Evolutionary conservation across 495 filamentous ascomycete genomes (phyloP), one percentile per base, ranked within the genome.

Genomic region (Neurospora sp.): DNA sequence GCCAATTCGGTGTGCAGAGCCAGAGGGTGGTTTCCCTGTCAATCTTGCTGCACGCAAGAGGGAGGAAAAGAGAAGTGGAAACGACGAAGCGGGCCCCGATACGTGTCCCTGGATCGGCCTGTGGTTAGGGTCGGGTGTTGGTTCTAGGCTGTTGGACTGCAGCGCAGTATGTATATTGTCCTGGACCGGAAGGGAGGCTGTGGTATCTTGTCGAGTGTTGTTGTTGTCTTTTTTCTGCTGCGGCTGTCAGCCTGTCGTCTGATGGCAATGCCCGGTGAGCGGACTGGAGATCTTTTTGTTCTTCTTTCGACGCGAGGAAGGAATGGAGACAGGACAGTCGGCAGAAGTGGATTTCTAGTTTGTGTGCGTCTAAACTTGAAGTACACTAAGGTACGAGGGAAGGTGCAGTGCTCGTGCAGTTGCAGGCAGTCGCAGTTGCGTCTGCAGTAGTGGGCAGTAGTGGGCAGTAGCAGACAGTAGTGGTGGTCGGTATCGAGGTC

Each of bases 321-420:
- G 53, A 61, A 59, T 31, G 48, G 48, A 59, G 20, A 48, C 48
- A 59, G 48, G 48, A 31, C 48, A 59, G 48, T 59, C 48, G 22
- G 20, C 22, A 59, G 20, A 53, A 59, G 48, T 59, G 22, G 53
- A 61, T 61, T 59, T 31, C 48, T 59, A 31, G 22, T 27, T 31
- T 31, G 22, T 31, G 27, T 61, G 5, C 53, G 27, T 61, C 53
- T 61, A 31, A 31, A 31, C 53, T 22, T 61, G 27, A 66, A 37
- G 53, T 66, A 66, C 53, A 66, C 53, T 66, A 66, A 66, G 53
- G 53, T 66, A 66, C 53, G 53, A 66, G 53, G 53, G 53, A 61
- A 61, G 53, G 53, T 61, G 53, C 53, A 61, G 53, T 66, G 53
- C 53, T 61, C 12, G 53, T 61, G 53, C 53, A 31, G 48, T 59